Evolutionary conservation across 2,329 filamentous ascomycete species (phyloP), one percentile per base, ranked within the genome.

Genomic region (Ophiosphaerella narmari): DNA sequence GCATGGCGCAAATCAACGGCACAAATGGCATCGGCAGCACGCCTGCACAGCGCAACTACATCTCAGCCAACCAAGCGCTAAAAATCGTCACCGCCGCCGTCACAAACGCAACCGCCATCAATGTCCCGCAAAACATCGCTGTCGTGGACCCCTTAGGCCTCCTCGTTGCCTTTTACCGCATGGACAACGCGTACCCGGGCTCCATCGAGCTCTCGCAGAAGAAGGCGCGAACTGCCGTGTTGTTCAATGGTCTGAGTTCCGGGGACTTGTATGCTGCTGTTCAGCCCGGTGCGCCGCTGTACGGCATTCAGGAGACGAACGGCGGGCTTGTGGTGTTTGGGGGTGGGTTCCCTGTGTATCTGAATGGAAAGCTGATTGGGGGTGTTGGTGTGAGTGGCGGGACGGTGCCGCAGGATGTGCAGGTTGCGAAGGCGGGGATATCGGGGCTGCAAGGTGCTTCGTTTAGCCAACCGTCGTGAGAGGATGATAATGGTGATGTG

Each of bases 361-460:
- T 58, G 1, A 47, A 60, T 32, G 66, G 63, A 7, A 52, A 36
- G 13, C 46, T 70, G 43, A 63, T 70, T 47, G 65, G 66, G 2
- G 62, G 60, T 18, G 60, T 68, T 5, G 66, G 66, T 46, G 65
- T 66, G 8, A 67, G 63, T 46, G 67, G 67, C 13, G 67, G 66
- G 1, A 56, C 58, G 0, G 63, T 68, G 5, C 39, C 46, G 9
- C 63, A 68, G 43, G 67, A 70, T 54, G 48, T 66, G 4, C 43
- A 59, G 50, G 60, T 67, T 37, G 63, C 60, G 12, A 60, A 46
- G 37, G 62, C 61, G 1, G 62, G 48, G 0, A 47, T 64, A 7
- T 14, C 45, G 29, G 56, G 47, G 6, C 14, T 63, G n/a, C 7
- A 29, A 6, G 59, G 61, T 18, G 61, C 52, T 6, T 43, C 14